phyloP scores from a whole-genome alignment of 805 yeast species.

The Wickerhamomyces chambardii region DNA sequence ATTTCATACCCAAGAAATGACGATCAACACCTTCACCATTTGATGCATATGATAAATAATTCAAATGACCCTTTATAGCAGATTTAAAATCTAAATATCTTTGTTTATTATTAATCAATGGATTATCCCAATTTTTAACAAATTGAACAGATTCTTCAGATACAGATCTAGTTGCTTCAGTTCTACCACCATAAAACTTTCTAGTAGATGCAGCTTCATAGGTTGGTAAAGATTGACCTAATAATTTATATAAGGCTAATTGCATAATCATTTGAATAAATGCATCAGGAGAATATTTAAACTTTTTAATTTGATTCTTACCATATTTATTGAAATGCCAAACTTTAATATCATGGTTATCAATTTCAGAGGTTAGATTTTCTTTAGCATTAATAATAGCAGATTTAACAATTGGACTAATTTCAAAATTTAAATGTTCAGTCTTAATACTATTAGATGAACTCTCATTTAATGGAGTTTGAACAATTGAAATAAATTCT shows the following conservation, averaged over 20 bases:
- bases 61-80: constrained; percentile 69
- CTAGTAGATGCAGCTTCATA: constrained; percentile 96
- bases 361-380: constrained; percentile 43
- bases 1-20: constrained; percentile 83
- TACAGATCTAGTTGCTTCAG: constrained; percentile 88
- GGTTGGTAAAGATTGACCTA: constrained; percentile 79
- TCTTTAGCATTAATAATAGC: constrained; percentile 47
- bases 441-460: constrained; percentile 1
- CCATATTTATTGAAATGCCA: constrained; percentile 83
- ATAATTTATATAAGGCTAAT: constrained; percentile 77
- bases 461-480: not conserved
- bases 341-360: constrained; percentile 64
- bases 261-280: constrained; percentile 87
- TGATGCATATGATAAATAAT: constrained; percentile 67
- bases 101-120: constrained; percentile 32
- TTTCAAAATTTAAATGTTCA: constrained; percentile 42
- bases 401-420: constrained; percentile 39
- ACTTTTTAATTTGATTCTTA: constrained; percentile 73
- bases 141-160: constrained; percentile 61
- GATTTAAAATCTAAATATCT: constrained; percentile 61
- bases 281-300: constrained; percentile 89
- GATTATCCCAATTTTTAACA: constrained; percentile 66
- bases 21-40: constrained; percentile 90
- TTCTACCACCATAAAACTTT: constrained; percentile 80
- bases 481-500: constrained; percentile 10